Conservation (phyloP, 140 eudicot genomes). For the Flaveria floridana region DNA sequence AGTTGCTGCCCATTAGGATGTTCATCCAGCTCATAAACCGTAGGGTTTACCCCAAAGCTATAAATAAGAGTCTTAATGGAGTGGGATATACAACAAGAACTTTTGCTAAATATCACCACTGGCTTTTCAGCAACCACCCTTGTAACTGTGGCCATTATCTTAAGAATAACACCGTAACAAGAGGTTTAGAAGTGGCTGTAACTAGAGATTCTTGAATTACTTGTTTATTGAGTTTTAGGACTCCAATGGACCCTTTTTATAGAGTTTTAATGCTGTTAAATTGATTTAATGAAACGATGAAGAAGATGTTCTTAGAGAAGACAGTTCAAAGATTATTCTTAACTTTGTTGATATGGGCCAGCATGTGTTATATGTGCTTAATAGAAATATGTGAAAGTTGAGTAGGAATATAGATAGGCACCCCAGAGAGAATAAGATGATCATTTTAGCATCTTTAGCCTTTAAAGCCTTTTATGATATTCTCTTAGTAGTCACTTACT, state of each 20-base stretch:
- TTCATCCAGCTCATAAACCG: constrained; percentile 47
- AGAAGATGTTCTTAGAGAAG: constrained; percentile 10
- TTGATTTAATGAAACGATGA: constrained; percentile 3
- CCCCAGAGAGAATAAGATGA: constrained; percentile 22
- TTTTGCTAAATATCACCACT: constrained; percentile 43
- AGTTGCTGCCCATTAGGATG: constrained; percentile 33
- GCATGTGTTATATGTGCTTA: background rate
- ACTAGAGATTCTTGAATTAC: background rate
- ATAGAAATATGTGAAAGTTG: background rate
- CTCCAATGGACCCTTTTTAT: constrained; percentile 17
- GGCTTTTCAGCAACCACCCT: constrained; percentile 35
- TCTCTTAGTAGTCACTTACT: constrained; percentile 4
- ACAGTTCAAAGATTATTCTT: constrained; percentile 25
- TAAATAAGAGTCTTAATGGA: constrained; percentile 33
- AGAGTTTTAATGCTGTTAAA: background rate
- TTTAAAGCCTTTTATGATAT: constrained; percentile 27
- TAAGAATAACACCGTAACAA: background rate
- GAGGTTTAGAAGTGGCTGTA: constrained; percentile 17
- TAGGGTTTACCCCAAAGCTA: constrained; percentile 40
- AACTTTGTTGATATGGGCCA: constrained; percentile 12
- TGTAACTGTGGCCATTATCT: constrained; percentile 34
- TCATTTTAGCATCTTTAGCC: constrained; percentile 28
- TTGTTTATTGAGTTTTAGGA: constrained; percentile 13
- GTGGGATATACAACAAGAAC: constrained; percentile 40
- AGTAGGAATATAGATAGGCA: constrained; percentile 9